These are phyloP conservation scores for Vaccinium vitisidaea DNA, from an alignment of 148 eudicot species.

Conservation along the genomic window DNA sequence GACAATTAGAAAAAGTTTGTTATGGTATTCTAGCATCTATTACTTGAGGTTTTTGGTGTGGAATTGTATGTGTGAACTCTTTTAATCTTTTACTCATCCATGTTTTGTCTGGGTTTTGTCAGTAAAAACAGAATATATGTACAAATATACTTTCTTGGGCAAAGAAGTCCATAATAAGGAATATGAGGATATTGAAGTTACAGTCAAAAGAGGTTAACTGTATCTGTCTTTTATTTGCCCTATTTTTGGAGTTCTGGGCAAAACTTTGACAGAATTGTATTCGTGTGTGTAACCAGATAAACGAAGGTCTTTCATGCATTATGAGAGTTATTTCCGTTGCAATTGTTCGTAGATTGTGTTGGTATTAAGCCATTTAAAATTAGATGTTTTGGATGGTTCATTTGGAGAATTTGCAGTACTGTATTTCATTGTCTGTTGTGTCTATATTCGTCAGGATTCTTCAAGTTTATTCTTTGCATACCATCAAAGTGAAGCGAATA, in stretches of 20 bases:
- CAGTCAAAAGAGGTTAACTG: background rate
- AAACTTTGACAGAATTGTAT: background rate
- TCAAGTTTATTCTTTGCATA: background rate
- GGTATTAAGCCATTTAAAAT: background rate
- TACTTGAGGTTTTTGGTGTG: background rate
- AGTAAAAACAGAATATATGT: background rate
- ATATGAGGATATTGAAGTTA: background rate
- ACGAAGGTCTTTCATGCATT: background rate
- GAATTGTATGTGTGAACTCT: background rate
- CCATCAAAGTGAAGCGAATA: too few species aligned
- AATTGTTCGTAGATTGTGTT: background rate
- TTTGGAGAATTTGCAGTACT: background rate
- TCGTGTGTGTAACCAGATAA: background rate
- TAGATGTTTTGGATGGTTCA: background rate
- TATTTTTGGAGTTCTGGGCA: background rate
- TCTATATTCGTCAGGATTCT: background rate
- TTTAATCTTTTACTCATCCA: background rate
- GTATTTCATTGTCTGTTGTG: background rate
- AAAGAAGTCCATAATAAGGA: background rate
- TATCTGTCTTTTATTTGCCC: background rate
- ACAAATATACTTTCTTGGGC: background rate
- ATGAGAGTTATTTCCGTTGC: background rate
- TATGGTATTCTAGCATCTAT: background rate
- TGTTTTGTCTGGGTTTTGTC: background rate
- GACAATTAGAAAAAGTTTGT: background rate